These are phyloP conservation scores for Penicillium sp. DNA, from an alignment of 2,329 filamentous ascomycete species.

Conservation along the genomic window DNA sequence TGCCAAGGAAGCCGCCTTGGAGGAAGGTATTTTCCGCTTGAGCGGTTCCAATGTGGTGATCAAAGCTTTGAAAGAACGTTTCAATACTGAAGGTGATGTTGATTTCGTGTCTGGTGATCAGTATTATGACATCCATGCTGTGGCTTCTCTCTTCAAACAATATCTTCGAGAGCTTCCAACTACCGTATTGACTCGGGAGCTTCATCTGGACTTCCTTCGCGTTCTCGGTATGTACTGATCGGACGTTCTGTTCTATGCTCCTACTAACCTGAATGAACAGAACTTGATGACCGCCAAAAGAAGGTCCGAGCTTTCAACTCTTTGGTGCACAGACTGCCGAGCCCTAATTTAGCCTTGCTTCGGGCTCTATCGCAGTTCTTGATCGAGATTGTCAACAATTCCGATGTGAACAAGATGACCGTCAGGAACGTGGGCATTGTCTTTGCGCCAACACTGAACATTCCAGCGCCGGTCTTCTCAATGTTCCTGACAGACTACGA, in stretches of 20 bases:
- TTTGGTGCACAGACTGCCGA: conserved; percentile 75
- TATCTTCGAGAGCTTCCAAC: conserved; percentile 89
- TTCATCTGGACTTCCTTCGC: conserved; percentile 82
- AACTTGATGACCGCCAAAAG: conserved; percentile 68
- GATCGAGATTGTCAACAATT: conserved; percentile 86
- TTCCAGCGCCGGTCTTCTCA: conserved; percentile 89
- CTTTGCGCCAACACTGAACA: conserved; percentile 94
- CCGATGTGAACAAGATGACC: conserved; percentile 94
- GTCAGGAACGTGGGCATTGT: conserved; percentile 97
- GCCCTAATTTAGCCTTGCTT: conserved; percentile 74
- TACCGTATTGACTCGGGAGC: conserved; percentile 83
- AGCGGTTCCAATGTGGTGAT: conserved; percentile 97
- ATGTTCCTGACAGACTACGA: conserved; percentile 89
- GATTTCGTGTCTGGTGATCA: conserved; percentile 73
- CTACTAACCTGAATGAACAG: conserved; percentile 38
- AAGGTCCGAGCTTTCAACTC: conserved; percentile 73
- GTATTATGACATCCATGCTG: conserved; percentile 92
- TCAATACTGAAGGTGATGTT: conserved; percentile 89
- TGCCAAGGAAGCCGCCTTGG: conserved; percentile 70
- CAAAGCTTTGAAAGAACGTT: conserved; percentile 83
- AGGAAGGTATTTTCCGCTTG: conserved; percentile 94
- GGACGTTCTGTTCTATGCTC: background rate
- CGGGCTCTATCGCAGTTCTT: conserved; percentile 83
- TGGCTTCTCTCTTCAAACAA: conserved; percentile 88
- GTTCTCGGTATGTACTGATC: conserved; percentile 57